phyloP scores from a whole-genome alignment of 139 green algal species.

The Pedinophyceae sp. region DNA sequence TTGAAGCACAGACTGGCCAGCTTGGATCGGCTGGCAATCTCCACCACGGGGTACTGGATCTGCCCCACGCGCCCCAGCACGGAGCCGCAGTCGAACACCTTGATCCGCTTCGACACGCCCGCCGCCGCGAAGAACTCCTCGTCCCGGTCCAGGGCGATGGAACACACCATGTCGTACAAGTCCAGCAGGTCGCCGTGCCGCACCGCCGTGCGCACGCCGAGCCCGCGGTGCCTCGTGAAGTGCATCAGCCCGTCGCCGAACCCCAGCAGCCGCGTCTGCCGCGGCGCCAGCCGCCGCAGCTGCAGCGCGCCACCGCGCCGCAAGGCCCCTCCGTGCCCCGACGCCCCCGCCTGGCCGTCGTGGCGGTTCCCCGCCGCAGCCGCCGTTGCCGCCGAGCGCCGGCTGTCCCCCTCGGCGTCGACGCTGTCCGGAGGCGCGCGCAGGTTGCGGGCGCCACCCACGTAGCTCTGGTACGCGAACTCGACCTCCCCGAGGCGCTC shows the following conservation, averaged over 20 bases:
- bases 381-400: too few species aligned
- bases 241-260: neutral
- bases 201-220: conserved; percentile 29
- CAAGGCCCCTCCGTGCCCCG: too few species aligned
- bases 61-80: conserved; percentile 23
- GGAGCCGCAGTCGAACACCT: conserved; percentile 30
- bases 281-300: too few species aligned
- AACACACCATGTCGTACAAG: conserved; percentile 55
- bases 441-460: too few species aligned
- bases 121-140: conserved; percentile 79
- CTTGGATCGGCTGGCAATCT: conserved; percentile 54
- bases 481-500: too few species aligned
- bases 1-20: conserved; percentile 64
- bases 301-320: too few species aligned
- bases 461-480: too few species aligned
- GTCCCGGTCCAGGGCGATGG: conserved; percentile 63
- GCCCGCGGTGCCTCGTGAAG: conserved; percentile 4
- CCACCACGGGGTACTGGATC: conserved; percentile 46
- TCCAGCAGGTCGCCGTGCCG: conserved; percentile 29
- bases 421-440: too few species aligned
- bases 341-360: too few species aligned
- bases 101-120: conserved; percentile 51
- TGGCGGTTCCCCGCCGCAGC: too few species aligned
- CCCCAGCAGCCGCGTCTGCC: neutral
- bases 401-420: too few species aligned